phyloP scores from a whole-genome alignment of 164 flowering plant genomes.

The Platanus orientalis region DNA sequence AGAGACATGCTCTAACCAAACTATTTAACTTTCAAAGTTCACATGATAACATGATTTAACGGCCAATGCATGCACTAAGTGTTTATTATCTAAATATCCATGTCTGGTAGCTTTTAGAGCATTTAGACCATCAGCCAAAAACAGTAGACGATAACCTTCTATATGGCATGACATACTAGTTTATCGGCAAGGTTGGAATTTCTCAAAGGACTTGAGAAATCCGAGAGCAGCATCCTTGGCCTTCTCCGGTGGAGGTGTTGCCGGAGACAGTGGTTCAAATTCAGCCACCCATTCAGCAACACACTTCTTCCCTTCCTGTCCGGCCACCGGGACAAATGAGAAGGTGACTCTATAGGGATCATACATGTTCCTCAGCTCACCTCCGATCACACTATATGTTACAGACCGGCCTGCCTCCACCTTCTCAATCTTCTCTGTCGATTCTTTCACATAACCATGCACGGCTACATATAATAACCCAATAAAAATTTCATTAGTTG shows the following conservation, averaged over 20 bases:
- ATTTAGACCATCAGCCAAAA: no score
- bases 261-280: slow-evolving; percentile 30
- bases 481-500: no score
- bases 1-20: no score
- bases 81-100: no score
- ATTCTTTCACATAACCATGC: slow-evolving; percentile 38
- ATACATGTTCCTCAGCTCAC: slow-evolving; percentile 42
- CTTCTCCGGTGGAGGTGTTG: slow-evolving; percentile 40
- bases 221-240: slow-evolving; percentile 45
- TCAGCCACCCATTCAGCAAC: slow-evolving; percentile 46
- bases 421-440: slow-evolving; percentile 47
- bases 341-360: slow-evolving; percentile 21
- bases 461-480: slow-evolving; percentile 26
- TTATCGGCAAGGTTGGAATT: slow-evolving; percentile 11
- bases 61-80: no score
- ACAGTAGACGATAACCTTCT: no score
- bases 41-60: no score
- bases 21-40: no score
- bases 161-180: no score
- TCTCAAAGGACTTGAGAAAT: slow-evolving; percentile 30
- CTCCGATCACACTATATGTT: slow-evolving; percentile 36
- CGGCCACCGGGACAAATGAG: slow-evolving; percentile 30
- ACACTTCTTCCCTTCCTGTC: slow-evolving; percentile 24
- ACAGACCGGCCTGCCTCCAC: slow-evolving; percentile 44
- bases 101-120: no score